Evolutionary conservation across 106 monocot genomes (phyloP), one percentile per base, ranked within the genome.

Genomic region (Triglochin maritima): DNA sequence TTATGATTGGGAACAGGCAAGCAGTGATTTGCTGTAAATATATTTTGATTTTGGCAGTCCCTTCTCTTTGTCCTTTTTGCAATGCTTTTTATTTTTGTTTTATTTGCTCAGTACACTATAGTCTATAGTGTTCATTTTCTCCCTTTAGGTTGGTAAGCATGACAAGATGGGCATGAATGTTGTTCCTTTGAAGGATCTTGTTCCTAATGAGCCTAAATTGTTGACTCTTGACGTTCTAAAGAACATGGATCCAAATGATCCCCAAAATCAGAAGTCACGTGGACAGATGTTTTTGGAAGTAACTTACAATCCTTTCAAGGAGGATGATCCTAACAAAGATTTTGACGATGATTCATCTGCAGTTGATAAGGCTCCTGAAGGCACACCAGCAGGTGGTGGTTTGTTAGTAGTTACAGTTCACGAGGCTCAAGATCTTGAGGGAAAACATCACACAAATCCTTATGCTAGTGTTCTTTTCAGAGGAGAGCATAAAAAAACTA

Each of bases 371-470:
- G 79, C 90, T 77, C 85, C 90, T 50, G 84, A 82, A 56, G 81
- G 78, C 9, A 69, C 76, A 62, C 70, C 88, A 64, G 64, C 77
- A 58, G 93, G 86, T 71, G 88, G 93, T 69, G 88, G 93, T 60
- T 79, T 88, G 81, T 84, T 93, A 56, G 77, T 76, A 73, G 82
- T 93, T 64, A 74, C 72, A 56, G 68, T 93, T 78, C 88, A 82
- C 72, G 93, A 93, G 79, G 93, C 88, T 69, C 81, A 86, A 55
- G 93, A 88, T 77, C 76, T 93, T 17, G 93, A 88, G 55, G 93
- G 93, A 46, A 88, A 88, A 57, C 86, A 93, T 58, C 93, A 93
- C 50, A 93, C 83, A 14, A 93, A 93, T 76, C 93, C 93, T 12
- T 88, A 84, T 67, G 88, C 82, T 41, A 63, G 69, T 14, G 50